phyloP scores from a whole-genome alignment of 2,329 filamentous ascomycete species.

The Fusarium graminum region DNA sequence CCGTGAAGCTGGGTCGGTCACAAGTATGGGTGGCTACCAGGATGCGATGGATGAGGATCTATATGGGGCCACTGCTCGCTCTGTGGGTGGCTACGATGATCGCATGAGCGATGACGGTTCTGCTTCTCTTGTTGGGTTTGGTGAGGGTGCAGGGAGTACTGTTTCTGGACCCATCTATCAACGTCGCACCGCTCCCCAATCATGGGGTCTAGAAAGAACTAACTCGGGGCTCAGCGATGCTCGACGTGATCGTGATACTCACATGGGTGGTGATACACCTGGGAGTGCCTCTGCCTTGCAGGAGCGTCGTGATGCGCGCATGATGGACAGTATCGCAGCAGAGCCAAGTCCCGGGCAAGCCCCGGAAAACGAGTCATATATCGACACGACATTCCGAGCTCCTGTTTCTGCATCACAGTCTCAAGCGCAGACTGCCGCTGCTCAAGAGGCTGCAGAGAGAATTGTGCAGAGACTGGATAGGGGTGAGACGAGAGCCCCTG shows the following conservation, averaged over 20 bases:
- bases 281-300: conserved; percentile 61
- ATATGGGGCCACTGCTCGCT: conserved; percentile 60
- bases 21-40: conserved; percentile 62
- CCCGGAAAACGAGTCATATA: conserved; percentile 65
- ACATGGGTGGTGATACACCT: conserved; percentile 57
- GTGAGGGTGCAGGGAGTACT: conserved; percentile 89
- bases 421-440: conserved; percentile 41
- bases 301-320: conserved; percentile 71
- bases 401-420: conserved; percentile 61
- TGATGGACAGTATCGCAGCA: conserved; percentile 74
- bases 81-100: conserved; percentile 69
- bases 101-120: conserved; percentile 89
- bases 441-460: conserved; percentile 71
- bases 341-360: conserved; percentile 66
- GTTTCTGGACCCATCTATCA: conserved; percentile 82
- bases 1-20: conserved; percentile 69
- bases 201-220: conserved; percentile 64
- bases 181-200: conserved; percentile 60
- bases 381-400: conserved; percentile 74
- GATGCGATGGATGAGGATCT: conserved; percentile 68
- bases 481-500: conserved; percentile 58
- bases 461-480: conserved; percentile 71
- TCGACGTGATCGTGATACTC: conserved; percentile 53
- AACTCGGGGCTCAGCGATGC: conserved; percentile 66
- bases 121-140: conserved; percentile 89